These are phyloP conservation scores for Fusarium oxysporum DNA, from an alignment of 2,329 filamentous ascomycete species.

Conservation along the genomic window DNA sequence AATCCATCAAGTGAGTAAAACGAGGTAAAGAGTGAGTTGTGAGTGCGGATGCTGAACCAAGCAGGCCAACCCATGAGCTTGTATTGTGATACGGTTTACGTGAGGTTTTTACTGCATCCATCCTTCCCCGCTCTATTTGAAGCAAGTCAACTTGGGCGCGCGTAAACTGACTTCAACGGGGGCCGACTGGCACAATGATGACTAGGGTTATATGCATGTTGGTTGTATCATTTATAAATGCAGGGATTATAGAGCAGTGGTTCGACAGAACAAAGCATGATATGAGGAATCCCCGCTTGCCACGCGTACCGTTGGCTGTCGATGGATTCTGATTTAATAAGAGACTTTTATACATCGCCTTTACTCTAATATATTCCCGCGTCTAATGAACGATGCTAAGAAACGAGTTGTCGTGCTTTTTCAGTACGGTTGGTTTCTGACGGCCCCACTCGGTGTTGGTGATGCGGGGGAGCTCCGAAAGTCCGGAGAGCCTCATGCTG, in stretches of 20 bases:
- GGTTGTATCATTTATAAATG: not conserved
- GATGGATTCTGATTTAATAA: not conserved
- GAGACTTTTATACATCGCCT: rapidly evolving
- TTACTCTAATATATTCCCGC: not conserved
- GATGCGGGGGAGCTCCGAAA: not conserved
- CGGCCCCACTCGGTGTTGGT: not conserved
- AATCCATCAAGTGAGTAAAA: not conserved
- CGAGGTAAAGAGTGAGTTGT: not conserved
- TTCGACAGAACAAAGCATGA: not conserved
- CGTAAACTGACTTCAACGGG: not conserved
- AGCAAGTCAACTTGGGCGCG: not conserved
- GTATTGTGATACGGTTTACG: not conserved
- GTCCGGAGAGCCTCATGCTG: not conserved
- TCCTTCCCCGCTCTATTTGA: not conserved
- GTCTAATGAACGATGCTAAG: not conserved
- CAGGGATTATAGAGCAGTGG: not conserved
- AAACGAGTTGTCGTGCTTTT: not conserved
- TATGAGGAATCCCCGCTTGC: not conserved
- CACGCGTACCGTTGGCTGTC: not conserved
- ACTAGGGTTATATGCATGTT: not conserved
- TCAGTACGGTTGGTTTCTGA: not conserved
- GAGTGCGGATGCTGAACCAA: not conserved
- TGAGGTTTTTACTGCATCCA: not conserved
- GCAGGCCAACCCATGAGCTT: not conserved
- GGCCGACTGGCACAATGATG: not conserved